Evolutionary conservation across 345 rosid species (phyloP), one percentile per base, ranked within the genome.

Genomic region (Gossypium ekmanianum): DNA sequence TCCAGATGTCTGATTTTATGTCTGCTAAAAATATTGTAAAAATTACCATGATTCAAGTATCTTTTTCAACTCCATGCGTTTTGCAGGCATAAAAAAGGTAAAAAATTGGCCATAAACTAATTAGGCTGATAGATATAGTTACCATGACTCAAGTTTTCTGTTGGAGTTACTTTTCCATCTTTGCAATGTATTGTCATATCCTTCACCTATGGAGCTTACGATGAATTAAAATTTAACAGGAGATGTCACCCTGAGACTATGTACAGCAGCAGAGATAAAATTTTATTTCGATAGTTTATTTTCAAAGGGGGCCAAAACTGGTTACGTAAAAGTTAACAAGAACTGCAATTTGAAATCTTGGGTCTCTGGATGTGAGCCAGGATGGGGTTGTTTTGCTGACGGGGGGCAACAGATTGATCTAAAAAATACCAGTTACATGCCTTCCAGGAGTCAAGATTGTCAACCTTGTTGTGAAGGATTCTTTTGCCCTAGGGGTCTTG

Each of bases 401-500:
- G 68, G 71, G 58, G 75, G 75, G 24, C 71, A 81, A 73, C 78
- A 48, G 2, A 75, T 83, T 67, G 93, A 88, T 52, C 76, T 91
- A 9, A 84, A 78, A 72, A 82, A 85, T 82, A 71, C 55, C 0
- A 85, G 81, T 62, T 64, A 63, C 58, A 80, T 94, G 65, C 95
- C 98, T 65, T 75, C 75, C 18, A 86, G 97, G 83, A 88, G 84
- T 56, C 77, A 45, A 22, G 83, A 87, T 71, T 94, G 98, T 74
- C 86, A 87, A 80, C 96, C 95, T 79, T 94, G 98, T 76, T 94
- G 98, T 71, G 97, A 89, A 73, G 98, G 98, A n/a, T 94, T 94
- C 85, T 94, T 94, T 83, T 94, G 98, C 82, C 97, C 98, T 51
- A 89, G 80, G 66, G 96, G 97, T 62, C 88, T 94, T 43, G 89